Percentiles rank a stretch among this genome's conserved stretches.
Conservation (phyloP, 1,284 basidiomycete genomes). For the Leccinum pallidistipes region DNA sequence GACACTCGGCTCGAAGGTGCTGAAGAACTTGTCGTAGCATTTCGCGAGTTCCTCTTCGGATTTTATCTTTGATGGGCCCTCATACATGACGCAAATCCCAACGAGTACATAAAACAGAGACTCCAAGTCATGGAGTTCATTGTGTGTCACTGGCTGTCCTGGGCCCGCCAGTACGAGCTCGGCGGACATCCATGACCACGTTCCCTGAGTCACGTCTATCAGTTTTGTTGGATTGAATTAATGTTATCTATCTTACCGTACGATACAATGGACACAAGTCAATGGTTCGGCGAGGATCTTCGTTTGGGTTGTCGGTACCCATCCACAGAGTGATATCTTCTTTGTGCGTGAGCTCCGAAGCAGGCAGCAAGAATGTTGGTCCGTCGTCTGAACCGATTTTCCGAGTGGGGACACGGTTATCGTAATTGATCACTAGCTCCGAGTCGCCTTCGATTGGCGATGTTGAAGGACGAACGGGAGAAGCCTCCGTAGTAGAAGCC, state of each 20-base stretch:
- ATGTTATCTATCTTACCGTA: neutral
- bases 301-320: slow-evolving; percentile 1
- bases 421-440: neutral
- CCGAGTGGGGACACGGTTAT: slow-evolving; percentile 1
- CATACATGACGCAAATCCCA: neutral
- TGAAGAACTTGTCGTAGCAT: neutral
- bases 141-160: neutral
- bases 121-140: neutral
- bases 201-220: neutral
- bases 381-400: neutral
- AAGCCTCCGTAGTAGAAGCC: neutral
- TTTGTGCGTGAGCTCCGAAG: neutral
- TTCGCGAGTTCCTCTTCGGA: neutral
- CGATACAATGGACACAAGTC: slow-evolving; percentile 7
- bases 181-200: neutral
- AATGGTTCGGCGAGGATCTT: slow-evolving; percentile 1
- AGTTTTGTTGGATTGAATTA: neutral
- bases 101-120: neutral
- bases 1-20: neutral
- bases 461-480: neutral
- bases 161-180: neutral
- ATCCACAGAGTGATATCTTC: slow-evolving; percentile 7
- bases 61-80: neutral
- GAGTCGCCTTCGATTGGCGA: neutral
- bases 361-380: neutral